These are phyloP conservation scores for Rhizopogon salebrosus DNA, from an alignment of 768 basidiomycete species.

Conservation along the genomic window DNA sequence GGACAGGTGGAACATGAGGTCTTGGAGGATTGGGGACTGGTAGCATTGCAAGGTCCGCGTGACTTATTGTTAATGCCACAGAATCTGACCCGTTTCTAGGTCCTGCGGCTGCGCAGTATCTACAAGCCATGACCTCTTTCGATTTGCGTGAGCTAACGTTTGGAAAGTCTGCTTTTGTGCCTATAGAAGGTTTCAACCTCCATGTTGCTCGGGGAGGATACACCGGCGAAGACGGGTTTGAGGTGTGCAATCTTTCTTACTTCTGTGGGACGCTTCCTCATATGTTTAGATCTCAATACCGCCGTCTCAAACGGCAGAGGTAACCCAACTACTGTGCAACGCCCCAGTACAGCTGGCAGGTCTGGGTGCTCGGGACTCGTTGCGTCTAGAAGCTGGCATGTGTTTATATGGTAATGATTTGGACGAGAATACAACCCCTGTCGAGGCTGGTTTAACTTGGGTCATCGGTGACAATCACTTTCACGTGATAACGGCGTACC, in stretches of 20 bases:
- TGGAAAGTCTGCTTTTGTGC: conserved; percentile 76
- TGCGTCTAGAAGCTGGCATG: conserved; percentile 96
- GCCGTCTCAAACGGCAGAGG: conserved; percentile 64
- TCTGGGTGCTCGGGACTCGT: conserved; percentile 86
- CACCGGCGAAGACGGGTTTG: conserved; percentile 98
- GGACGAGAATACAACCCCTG: conserved; percentile 78
- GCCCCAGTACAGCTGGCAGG: conserved; percentile 78
- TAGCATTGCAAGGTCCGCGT: conserved; percentile 80
- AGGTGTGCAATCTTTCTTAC: conserved; percentile 43
- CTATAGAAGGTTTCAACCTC: conserved; percentile 54
- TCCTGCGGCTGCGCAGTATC: conserved; percentile 73
- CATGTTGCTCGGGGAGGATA: conserved; percentile 95
- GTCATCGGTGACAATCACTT: conserved; percentile 65
- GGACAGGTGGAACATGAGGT: conserved; percentile 77
- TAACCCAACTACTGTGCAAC: conserved; percentile 58
- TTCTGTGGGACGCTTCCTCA: conserved; percentile 1
- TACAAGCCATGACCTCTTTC: conserved; percentile 72
- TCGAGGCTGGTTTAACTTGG: conserved; percentile 92
- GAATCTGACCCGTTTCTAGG: conserved; percentile 38
- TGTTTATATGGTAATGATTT: conserved; percentile 95
- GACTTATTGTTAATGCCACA: neutral
- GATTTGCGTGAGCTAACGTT: conserved; percentile 77
- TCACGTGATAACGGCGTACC: neutral
- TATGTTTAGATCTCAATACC: conserved; percentile 79
- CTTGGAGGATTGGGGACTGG: conserved; percentile 78